These are phyloP conservation scores for Oryza meridionalis DNA, from an alignment of 176 grass and related monocot genomes.

Conservation along the genomic window DNA sequence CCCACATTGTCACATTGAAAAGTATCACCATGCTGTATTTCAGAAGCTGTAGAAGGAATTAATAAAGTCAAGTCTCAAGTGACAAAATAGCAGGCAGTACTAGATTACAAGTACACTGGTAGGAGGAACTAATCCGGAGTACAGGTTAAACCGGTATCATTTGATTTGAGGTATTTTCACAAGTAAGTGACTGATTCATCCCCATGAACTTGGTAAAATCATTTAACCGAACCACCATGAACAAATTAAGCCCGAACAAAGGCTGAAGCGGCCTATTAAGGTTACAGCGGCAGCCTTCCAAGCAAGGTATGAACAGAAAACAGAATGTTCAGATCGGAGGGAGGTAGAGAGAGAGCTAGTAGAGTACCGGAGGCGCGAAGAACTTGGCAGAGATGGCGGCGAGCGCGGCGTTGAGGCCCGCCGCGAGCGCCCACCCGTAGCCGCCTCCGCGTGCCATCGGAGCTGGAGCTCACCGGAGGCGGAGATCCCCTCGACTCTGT, in stretches of 20 bases:
- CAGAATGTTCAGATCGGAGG: background rate
- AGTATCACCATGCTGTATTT: constrained; percentile 82
- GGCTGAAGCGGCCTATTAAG: background rate
- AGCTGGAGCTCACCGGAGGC: constrained; percentile 42
- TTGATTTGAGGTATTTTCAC: too few species aligned
- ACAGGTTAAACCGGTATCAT: too few species aligned
- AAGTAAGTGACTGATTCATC: background rate
- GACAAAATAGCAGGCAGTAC: background rate
- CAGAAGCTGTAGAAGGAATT: constrained; percentile 45
- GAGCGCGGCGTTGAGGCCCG: constrained; percentile 79
- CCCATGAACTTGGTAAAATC: background rate
- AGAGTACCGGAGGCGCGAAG: constrained; percentile 61
- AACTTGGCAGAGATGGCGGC: constrained; percentile 86
- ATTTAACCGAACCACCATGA: background rate
- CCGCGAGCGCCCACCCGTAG: constrained; percentile 72
- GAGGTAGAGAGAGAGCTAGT: background rate
- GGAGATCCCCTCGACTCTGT: constrained; percentile 36
- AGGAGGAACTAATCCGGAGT: background rate
- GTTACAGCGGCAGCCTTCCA: background rate
- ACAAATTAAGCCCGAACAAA: background rate
- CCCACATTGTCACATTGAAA: constrained; percentile 90
- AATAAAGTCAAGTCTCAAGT: constrained; percentile 26
- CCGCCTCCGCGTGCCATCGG: constrained; percentile 50
- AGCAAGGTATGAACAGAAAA: background rate
- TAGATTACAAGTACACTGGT: background rate